phyloP scores from a whole-genome alignment of 169 alveolate species.

The Pseudocohnilembus persalinus region DNA sequence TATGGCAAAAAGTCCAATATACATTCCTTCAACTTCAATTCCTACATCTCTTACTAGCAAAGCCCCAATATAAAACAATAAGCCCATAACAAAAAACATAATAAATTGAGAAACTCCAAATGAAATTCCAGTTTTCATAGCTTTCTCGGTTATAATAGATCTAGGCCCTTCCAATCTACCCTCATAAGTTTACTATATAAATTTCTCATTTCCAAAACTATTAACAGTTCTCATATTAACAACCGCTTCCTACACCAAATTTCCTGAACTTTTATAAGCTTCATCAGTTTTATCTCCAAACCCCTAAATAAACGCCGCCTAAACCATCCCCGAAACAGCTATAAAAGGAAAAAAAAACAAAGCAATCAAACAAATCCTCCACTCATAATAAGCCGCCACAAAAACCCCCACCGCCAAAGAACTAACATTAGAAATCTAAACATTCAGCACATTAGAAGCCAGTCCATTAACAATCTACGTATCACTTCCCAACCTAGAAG shows the following conservation, averaged over 20 bases:
- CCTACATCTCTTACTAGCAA: neutral
- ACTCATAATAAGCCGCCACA: constrained; percentile 39
- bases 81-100: neutral
- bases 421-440: constrained; percentile 36
- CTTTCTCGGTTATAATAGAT: constrained; percentile 27
- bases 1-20: neutral
- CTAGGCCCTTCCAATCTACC: constrained; percentile 22
- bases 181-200: constrained; percentile 28
- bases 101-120: neutral
- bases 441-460: constrained; percentile 20
- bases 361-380: constrained; percentile 56
- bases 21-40: neutral
- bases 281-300: constrained; percentile 35
- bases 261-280: constrained; percentile 58
- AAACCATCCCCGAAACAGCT: constrained; percentile 5
- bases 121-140: constrained; percentile 15
- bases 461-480: constrained; percentile 21
- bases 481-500: constrained; percentile 43
- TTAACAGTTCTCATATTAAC: constrained; percentile 73
- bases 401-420: constrained; percentile 47
- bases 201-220: constrained; percentile 61
- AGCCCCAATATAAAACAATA: constrained; percentile 2
- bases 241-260: constrained; percentile 72
- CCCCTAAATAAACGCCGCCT: constrained; percentile 44
- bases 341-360: constrained; percentile 49